Base-by-base conservation (phyloP, 805 yeast genomes). In the Spathaspora passalidarum region DNA sequence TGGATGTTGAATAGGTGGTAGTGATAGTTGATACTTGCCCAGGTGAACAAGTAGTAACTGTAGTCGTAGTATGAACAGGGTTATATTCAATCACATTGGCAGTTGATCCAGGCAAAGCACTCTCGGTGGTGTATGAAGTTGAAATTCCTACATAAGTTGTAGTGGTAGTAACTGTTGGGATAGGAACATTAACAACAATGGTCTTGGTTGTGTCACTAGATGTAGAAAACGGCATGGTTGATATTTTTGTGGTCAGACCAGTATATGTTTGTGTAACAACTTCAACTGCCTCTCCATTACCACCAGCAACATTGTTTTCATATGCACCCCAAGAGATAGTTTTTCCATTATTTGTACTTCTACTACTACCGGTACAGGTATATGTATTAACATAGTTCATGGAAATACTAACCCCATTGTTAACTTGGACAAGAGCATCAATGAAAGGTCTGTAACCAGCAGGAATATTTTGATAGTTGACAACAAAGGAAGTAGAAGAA, bases 381-480 rank as follows among this genome's bases (percentile, higher is more conserved):
- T 48, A 47, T 11, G 49, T 47, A 19, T 51, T 51, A 23, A 49
- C 45, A 45, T 23, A 29, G 6, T 4, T n/a, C 1, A 34, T 29
- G 5, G 21, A n/a, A 10, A 11, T 13, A 16, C 23, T 35, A 10
- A 26, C 18, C 17, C 34, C 35, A 18, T 16, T 20, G 9, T 3
- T 25, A 19, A 23, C 46, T 10, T 13, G 13, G 10, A 39, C 21
- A 9, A 46, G 35, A 11, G 44, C 41, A 19, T 50, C 51, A 19
- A 56, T 45, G 44, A 51, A 57, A 5, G 60, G 61, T 9, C 60
- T 43, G 44, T 42, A 57, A 1, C 63, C 63, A 8, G 62, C 59
- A 17, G 65, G 63, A n/a, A 60, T 40, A 36, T 53, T 52, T 3
- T 29, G 18, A 47, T 56, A 59, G n/a, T 20, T 43, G 13, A 44